These are phyloP conservation scores for Ramaria sp. DNA, from an alignment of 768 basidiomycete genomes.

Conservation along the genomic window DNA sequence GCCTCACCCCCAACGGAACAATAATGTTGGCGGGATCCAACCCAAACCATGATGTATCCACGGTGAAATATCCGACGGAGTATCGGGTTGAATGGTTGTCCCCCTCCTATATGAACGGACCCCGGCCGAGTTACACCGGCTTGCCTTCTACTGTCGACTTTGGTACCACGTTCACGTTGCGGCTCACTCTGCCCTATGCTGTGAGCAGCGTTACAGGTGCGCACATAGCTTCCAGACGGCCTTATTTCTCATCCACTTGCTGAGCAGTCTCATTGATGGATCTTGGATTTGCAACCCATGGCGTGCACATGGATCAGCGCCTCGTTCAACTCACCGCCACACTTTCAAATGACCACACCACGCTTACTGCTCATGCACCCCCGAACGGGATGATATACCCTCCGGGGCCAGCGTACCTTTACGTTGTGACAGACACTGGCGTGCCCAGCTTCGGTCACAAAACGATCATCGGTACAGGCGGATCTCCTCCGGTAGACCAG, in stretches of 20 bases:
- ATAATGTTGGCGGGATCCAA: conserved; percentile 35
- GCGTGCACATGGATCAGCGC: conserved; percentile 9
- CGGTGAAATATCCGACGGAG: conserved; percentile 16
- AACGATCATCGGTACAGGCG: conserved; percentile 29
- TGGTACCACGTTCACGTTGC: conserved; percentile 5
- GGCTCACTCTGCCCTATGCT: background rate
- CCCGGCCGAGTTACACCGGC: conserved; percentile 25
- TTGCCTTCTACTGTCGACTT: conserved; percentile 18
- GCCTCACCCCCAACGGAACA: conserved; percentile 21
- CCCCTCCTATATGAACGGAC: conserved; percentile 27
- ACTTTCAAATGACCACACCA: conserved; percentile 21
- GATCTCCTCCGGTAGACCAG: conserved; percentile 24
- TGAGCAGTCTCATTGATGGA: conserved; percentile 12
- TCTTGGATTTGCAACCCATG: conserved; percentile 12
- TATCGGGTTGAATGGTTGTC: conserved; percentile 31
- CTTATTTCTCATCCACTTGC: background rate
- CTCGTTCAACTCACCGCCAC: conserved; percentile 22
- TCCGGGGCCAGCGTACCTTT: conserved; percentile 13
- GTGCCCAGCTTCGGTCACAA: conserved; percentile 22
- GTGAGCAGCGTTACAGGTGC: conserved; percentile 2
- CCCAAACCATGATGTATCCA: conserved; percentile 26
- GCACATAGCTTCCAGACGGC: background rate
- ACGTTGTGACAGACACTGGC: conserved; percentile 25
- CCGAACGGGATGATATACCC: conserved; percentile 9
- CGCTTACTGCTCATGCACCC: conserved; percentile 22